Conservation (phyloP, 2,329 filamentous ascomycete genomes). For the Beauveria medogensis region DNA sequence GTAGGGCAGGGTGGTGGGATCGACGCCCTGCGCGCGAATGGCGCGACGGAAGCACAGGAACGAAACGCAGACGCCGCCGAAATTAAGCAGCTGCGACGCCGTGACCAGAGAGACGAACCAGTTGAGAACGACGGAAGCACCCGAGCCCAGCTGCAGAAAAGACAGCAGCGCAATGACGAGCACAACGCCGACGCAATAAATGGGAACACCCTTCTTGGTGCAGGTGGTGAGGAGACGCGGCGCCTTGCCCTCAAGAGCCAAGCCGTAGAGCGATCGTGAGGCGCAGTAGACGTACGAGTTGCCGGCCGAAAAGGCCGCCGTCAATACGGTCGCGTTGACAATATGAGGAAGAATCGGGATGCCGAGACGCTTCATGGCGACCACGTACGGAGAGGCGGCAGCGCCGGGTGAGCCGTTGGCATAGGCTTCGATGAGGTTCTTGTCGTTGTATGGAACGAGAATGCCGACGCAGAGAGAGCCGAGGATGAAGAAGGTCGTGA, state of each 20-base stretch:
- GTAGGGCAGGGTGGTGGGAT: conserved; percentile 61
- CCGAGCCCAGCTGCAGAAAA: conserved; percentile 64
- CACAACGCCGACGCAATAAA: conserved; percentile 62
- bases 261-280: conserved; percentile 58
- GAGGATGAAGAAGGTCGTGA: conserved; percentile 68
- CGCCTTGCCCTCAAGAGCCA: conserved; percentile 61
- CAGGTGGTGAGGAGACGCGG: conserved; percentile 52
- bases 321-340: conserved; percentile 65
- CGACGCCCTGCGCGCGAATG: conserved; percentile 58
- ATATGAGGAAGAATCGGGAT: conserved; percentile 60
- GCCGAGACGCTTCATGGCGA: conserved; percentile 59
- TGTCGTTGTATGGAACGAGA: conserved; percentile 61
- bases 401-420: conserved; percentile 52
- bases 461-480: conserved; percentile 67
- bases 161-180: conserved; percentile 61
- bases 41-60: conserved; percentile 68
- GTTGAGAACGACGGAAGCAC: conserved; percentile 56
- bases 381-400: conserved; percentile 58
- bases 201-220: conserved; percentile 59
- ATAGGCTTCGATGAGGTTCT: conserved; percentile 53
- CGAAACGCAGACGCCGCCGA: conserved; percentile 58
- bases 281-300: conserved; percentile 60
- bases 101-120: conserved; percentile 67
- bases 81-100: conserved; percentile 68
- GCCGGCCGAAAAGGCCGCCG: conserved; percentile 58